Conservation (phyloP, 306 rosid genomes). For the Arachis hypogaea region DNA sequence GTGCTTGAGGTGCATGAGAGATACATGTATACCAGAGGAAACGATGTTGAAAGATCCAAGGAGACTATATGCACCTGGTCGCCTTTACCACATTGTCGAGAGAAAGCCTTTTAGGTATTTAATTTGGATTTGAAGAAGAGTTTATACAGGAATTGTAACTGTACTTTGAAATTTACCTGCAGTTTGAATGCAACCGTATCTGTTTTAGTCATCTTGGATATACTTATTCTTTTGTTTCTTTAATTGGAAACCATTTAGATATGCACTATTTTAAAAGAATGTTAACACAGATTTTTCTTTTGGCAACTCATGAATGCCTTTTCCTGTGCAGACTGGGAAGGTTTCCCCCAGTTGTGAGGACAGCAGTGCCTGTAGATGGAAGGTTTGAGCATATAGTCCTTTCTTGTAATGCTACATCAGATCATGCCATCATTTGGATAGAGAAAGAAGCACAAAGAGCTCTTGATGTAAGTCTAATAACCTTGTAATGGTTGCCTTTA, state of each 20-base stretch:
- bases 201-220: neutral
- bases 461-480: slow-evolving; percentile 61
- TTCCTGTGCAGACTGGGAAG: slow-evolving; percentile 68
- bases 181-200: neutral
- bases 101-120: slow-evolving; percentile 83
- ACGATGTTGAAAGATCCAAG: slow-evolving; percentile 94
- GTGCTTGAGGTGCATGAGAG: slow-evolving; percentile 82
- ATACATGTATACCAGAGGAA: slow-evolving; percentile 85
- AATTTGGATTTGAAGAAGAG: slow-evolving; percentile 32
- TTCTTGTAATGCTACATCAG: slow-evolving; percentile 93
- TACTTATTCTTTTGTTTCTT: slow-evolving; percentile 15
- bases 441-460: slow-evolving; percentile 90
- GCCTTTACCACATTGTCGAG: slow-evolving; percentile 95
- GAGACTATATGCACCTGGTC: slow-evolving; percentile 97
- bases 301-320: slow-evolving; percentile 19
- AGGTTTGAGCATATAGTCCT: slow-evolving; percentile 95
- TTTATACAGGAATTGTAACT: slow-evolving; percentile 8
- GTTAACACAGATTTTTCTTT: neutral
- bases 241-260: neutral
- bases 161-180: neutral
- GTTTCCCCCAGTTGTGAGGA: slow-evolving; percentile 88
- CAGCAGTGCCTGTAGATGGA: slow-evolving; percentile 98
- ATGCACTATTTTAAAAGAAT: neutral
- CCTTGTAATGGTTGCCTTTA: slow-evolving; percentile 15
- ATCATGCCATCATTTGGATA: slow-evolving; percentile 94